Percentiles rank a stretch among this genome's conserved stretches.
phyloP scores from a whole-genome alignment of 441 rosid species.

The Monsonia emarginata region DNA sequence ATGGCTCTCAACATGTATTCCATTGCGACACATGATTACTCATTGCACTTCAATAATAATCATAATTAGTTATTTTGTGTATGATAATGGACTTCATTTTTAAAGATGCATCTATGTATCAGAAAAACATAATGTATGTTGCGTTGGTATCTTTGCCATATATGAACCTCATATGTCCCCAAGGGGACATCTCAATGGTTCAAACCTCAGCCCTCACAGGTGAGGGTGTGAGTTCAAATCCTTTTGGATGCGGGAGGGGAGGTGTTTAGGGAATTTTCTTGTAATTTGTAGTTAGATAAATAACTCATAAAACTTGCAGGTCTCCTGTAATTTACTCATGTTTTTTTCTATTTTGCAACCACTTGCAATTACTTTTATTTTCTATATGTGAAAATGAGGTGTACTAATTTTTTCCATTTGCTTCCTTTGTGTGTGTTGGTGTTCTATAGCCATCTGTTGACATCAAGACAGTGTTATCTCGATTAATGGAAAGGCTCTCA shows the following conservation, averaged over 20 bases:
- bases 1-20: too few relatives aligned
- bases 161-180: neutral
- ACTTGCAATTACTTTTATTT: neutral
- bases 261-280: too few relatives aligned
- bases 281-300: too few relatives aligned
- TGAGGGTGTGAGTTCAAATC: too few relatives aligned
- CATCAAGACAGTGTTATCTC: constrained; percentile 87
- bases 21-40: neutral
- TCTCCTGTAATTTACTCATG: neutral
- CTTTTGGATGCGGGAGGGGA: too few relatives aligned
- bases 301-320: neutral
- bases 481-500: constrained; percentile 94
- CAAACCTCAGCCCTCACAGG: too few relatives aligned
- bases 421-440: constrained; percentile 14
- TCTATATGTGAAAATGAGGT: constrained; percentile 1
- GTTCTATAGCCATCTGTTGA: constrained; percentile 78
- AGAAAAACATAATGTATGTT: neutral
- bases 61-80: neutral
- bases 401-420: constrained; percentile 13
- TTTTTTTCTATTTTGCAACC: neutral
- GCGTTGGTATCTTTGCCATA: neutral
- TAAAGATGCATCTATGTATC: neutral
- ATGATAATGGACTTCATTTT: neutral
- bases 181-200: too few relatives aligned
- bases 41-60: neutral